phyloP scores from a whole-genome alignment of 176 grass and related monocot genomes.

The Saccharum officinarum region DNA sequence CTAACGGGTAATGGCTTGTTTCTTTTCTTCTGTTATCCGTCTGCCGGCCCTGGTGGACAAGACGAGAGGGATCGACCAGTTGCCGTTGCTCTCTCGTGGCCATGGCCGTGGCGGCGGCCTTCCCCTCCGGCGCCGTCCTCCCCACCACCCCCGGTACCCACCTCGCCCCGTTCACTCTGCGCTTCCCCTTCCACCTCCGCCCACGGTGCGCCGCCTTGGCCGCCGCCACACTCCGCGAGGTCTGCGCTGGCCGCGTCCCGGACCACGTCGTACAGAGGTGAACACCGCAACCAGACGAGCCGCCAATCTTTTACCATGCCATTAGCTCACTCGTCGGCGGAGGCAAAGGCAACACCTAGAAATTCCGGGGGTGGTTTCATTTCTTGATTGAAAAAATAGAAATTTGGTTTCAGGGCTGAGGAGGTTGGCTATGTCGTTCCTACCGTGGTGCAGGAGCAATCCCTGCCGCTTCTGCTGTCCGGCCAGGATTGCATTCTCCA shows the following conservation, averaged over 20 bases:
- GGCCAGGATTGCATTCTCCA: constrained; percentile 91
- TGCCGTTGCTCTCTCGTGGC: neutral
- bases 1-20: too few relatives aligned
- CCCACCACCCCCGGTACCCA: neutral
- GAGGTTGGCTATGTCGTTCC: constrained; percentile 64
- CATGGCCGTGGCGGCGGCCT: constrained; percentile 12
- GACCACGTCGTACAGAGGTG: constrained; percentile 74
- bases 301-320: neutral
- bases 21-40: too few relatives aligned
- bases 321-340: neutral
- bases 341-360: neutral
- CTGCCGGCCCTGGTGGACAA: too few relatives aligned
- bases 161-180: neutral
- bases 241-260: constrained; percentile 66
- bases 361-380: neutral
- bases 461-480: constrained; percentile 72
- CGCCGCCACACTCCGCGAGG: constrained; percentile 55
- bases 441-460: constrained; percentile 81
- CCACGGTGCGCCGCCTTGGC: neutral
- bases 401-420: constrained; percentile 57
- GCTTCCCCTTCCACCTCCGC: neutral
- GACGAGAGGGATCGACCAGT: neutral
- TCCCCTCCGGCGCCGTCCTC: neutral
- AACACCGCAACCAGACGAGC: neutral
- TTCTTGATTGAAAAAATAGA: neutral